Percentiles rank a stretch among this genome's conserved stretches.
Conservation (phyloP, 768 basidiomycete species). For the Pholiota conissans region DNA sequence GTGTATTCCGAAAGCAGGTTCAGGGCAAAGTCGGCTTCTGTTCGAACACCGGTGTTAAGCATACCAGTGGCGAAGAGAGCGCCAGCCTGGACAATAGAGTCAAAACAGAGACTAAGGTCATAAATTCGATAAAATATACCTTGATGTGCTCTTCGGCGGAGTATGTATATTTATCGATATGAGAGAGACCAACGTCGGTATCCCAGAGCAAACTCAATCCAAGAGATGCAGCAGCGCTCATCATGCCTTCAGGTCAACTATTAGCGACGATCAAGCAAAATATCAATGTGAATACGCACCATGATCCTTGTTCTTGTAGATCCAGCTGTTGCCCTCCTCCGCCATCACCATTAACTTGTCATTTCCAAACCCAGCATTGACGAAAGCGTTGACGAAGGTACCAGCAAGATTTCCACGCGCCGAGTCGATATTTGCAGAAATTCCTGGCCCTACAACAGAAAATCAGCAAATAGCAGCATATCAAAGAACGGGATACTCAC, state of each 20-base stretch:
- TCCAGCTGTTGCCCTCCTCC: constrained; percentile 96
- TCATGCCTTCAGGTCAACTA: constrained; percentile 64
- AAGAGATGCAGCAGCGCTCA: constrained; percentile 93
- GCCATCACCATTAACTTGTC: constrained; percentile 98
- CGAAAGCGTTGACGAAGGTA: constrained; percentile 98
- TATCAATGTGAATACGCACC: constrained; percentile 44
- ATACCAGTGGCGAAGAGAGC: constrained; percentile 94
- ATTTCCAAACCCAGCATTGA: constrained; percentile 98
- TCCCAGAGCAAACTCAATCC: constrained; percentile 96
- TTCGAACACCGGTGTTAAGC: constrained; percentile 83
- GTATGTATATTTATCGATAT: constrained; percentile 98
- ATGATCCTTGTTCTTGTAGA: constrained; percentile 99
- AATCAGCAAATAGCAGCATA: neutral
- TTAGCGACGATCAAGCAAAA: neutral
- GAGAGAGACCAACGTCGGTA: constrained; percentile 88
- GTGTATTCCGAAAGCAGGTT: constrained; percentile 90
- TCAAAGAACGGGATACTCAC: constrained; percentile 37
- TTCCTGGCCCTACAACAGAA: constrained; percentile 49
- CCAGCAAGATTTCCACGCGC: constrained; percentile 93
- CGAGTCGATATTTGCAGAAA: constrained; percentile 83
- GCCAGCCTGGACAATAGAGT: constrained; percentile 59
- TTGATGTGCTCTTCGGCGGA: constrained; percentile 97
- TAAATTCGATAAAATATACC: constrained; percentile 29
- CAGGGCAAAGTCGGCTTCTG: constrained; percentile 90
- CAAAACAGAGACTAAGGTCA: neutral